phyloP scores from a whole-genome alignment of 2,329 filamentous ascomycete species.

The Ambrosiella xylebori region DNA sequence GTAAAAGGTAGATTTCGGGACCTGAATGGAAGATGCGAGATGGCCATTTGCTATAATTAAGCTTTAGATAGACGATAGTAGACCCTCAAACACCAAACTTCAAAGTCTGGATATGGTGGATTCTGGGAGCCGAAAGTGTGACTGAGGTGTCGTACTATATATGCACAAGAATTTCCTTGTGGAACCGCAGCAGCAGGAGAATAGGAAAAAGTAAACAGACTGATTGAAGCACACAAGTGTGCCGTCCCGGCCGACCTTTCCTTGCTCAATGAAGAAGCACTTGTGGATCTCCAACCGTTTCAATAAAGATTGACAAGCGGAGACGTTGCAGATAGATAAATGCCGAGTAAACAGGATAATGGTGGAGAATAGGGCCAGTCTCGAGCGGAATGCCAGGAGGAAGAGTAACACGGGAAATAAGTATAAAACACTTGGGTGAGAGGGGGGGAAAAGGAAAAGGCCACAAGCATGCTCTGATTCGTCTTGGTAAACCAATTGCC shows the following conservation, averaged over 20 bases:
- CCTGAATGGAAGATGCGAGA: not conserved
- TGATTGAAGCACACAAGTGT: not conserved
- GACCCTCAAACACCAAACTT: not conserved
- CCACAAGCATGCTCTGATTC: slow-evolving; percentile 2
- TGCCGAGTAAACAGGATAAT: not conserved
- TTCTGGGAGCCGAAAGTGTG: not conserved
- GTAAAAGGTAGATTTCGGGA: not conserved
- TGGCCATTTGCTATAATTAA: not conserved
- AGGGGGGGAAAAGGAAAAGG: not conserved
- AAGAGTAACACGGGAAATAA: not conserved
- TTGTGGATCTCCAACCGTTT: no score
- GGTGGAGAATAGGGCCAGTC: not conserved
- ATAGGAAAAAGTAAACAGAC: not conserved
- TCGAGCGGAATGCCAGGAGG: not conserved
- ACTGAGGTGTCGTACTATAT: not conserved
- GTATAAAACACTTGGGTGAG: not conserved
- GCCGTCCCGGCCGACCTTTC: not conserved
- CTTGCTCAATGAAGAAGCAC: no score
- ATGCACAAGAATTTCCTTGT: not conserved
- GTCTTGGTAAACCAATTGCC: not conserved
- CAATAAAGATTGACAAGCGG: no score
- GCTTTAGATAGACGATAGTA: not conserved
- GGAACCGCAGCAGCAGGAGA: not conserved
- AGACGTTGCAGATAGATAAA: no score
- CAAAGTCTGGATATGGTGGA: not conserved